Evolutionary conservation across 192 early-diverging fungal genomes (phyloP), one percentile per base, ranked within the genome.

Genomic region (Geranomyces variabilis): DNA sequence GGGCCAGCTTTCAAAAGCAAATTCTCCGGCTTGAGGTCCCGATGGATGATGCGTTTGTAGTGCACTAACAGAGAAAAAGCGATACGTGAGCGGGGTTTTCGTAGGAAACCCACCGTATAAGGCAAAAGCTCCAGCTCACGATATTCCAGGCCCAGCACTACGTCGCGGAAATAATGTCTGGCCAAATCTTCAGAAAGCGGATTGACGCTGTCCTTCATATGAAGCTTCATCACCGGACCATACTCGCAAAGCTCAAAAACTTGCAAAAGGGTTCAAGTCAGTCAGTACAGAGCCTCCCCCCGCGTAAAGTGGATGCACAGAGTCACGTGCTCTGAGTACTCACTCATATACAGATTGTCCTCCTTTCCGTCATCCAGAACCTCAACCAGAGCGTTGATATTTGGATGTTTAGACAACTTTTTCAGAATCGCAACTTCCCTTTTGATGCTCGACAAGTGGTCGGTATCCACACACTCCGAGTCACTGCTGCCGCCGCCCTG

Each of bases 181-280:
- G 86, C 86, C 41, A 77, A 43, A 14, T 79, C 75, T 64, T 89
- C 87, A 8, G 77, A 60, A 44, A 82, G 81, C 47, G 84, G 80
- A 21, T 63, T 31, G 9, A 80, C 83, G 9, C 33, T 70, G 29
- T 83, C 71, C 36, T 73, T 63, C 6, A 80, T 22, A 14, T 75
- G 62, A 41, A 87, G 64, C 21, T 74, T 69, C 87, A 89, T 89
- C 24, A 89, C 67, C 15, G 81, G 80, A 12, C 87, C 85, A 33
- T 69, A 79, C 46, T 87, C 84, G 59, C 87, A 89, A 33, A 89
- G 77, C 66, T 89, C 86, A 74, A 89, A 89, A 53, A 89, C 87
- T 88, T 45, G 17, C 19, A 72, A 57, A 9, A 64, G 46, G 22
- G 17, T 49, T 15, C 29, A 6, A 45, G n/a, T 63, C 69, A 63